phyloP scores from a whole-genome alignment of 1,284 basidiomycete genomes.

The Puccinia polysora region DNA sequence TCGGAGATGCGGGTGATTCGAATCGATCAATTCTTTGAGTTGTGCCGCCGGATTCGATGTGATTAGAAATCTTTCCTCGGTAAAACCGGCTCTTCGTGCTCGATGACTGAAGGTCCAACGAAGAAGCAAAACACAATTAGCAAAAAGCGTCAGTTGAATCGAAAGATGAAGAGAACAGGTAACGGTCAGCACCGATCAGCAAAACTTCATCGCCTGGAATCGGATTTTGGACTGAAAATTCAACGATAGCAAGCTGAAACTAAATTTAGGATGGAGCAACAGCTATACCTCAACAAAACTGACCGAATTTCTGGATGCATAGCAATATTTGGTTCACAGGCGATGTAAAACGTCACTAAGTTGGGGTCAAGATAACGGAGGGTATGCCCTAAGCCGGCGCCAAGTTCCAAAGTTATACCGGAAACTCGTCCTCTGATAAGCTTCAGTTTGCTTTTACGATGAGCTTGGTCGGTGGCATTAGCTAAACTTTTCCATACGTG shows the following conservation, averaged over 20 bases:
- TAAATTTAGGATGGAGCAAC: too few relatives aligned
- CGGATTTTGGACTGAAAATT: background rate
- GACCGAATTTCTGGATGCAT: conserved; percentile 13
- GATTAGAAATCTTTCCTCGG: background rate
- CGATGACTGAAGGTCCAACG: too few relatives aligned
- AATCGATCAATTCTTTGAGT: background rate
- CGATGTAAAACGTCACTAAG: conserved; percentile 6
- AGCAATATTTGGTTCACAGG: conserved; percentile 7
- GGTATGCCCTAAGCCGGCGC: background rate
- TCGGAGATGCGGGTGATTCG: background rate
- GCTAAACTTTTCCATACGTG: conserved; percentile 11
- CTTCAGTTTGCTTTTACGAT: background rate
- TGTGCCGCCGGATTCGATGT: background rate
- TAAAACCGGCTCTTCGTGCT: conserved; percentile 12
- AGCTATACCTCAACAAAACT: too few relatives aligned
- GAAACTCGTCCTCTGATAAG: conserved; percentile 1
- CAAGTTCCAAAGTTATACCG: background rate
- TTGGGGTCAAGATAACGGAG: conserved; percentile 1
- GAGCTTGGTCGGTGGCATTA: background rate
- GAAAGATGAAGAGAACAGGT: too few relatives aligned
- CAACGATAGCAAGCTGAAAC: too few relatives aligned
- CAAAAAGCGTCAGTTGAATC: too few relatives aligned
- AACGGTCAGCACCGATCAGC: too few relatives aligned
- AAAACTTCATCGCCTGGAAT: too few relatives aligned
- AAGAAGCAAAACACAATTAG: too few relatives aligned